Conservation (phyloP, 768 basidiomycete genomes). For the Hortiboletus campestris region DNA sequence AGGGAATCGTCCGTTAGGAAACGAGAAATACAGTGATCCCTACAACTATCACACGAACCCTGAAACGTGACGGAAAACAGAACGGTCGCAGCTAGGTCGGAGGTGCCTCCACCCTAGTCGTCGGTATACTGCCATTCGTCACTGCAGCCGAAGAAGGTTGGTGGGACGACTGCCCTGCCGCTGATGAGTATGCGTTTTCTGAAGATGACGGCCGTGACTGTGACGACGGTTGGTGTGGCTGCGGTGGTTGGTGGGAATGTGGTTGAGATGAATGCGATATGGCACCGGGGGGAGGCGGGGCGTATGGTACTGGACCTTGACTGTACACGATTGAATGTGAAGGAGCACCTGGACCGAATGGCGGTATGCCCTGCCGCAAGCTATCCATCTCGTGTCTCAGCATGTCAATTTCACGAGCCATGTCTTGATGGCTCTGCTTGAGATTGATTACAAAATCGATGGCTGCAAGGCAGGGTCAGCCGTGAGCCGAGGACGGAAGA, state of each 20-base stretch:
- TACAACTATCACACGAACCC: slow-evolving; percentile 19
- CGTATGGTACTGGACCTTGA: slow-evolving; percentile 47
- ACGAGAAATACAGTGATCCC: slow-evolving; percentile 23
- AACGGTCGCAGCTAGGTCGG: slow-evolving; percentile 29
- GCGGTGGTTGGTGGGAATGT: slow-evolving; percentile 32
- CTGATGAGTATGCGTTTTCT: slow-evolving; percentile 53
- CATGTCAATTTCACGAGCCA: slow-evolving; percentile 76
- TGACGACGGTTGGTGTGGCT: slow-evolving; percentile 33
- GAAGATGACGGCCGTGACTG: slow-evolving; percentile 61
- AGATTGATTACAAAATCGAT: slow-evolving; percentile 84
- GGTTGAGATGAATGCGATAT: slow-evolving; percentile 42
- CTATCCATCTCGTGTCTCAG: slow-evolving; percentile 71
- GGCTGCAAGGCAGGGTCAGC: slow-evolving; percentile 42
- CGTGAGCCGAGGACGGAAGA: not conserved
- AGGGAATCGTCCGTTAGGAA: slow-evolving; percentile 26
- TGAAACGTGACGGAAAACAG: slow-evolving; percentile 8
- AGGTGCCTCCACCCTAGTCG: slow-evolving; percentile 43
- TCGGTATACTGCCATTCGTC: slow-evolving; percentile 40
- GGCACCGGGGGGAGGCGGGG: slow-evolving; percentile 44
- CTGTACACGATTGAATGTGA: slow-evolving; percentile 51
- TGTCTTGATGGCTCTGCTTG: slow-evolving; percentile 73
- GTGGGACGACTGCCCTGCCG: slow-evolving; percentile 33
- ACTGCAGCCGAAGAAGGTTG: slow-evolving; percentile 30
- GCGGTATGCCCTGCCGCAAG: slow-evolving; percentile 56
- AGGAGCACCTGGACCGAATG: slow-evolving; percentile 49